phyloP scores from a whole-genome alignment of 2,329 filamentous ascomycete species.

The Rhexocercosporidium sp. region DNA sequence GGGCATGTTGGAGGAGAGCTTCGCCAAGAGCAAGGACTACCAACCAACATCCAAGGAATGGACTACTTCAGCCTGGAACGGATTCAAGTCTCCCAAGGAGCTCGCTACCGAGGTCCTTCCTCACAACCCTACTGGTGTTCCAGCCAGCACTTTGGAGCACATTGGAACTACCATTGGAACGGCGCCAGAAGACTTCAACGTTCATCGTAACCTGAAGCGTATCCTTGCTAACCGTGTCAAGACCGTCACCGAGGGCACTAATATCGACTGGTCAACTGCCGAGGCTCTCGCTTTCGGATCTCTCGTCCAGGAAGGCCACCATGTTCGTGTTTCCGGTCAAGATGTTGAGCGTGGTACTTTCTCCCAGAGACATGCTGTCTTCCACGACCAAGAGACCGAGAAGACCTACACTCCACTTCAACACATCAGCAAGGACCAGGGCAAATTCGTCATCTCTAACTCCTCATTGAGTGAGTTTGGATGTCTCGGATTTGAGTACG shows the following conservation, averaged over 20 bases:
- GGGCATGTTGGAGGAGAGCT: conserved; percentile 98
- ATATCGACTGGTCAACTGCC: conserved; percentile 97
- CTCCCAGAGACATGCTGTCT: conserved; percentile 94
- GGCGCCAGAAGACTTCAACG: conserved; percentile 81
- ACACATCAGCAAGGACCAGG: conserved; percentile 88
- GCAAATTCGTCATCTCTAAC: conserved; percentile 95
- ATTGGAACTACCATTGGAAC: conserved; percentile 82
- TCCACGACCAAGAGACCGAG: conserved; percentile 97
- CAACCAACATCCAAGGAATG: conserved; percentile 96
- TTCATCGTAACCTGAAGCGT: conserved; percentile 96
- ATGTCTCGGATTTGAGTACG: conserved; percentile 95
- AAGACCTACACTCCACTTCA: conserved; percentile 91
- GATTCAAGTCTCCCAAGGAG: conserved; percentile 99
- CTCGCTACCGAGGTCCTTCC: conserved; percentile 92
- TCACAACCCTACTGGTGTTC: conserved; percentile 85
- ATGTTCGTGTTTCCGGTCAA: conserved; percentile 96
- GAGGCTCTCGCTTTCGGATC: conserved; percentile 95
- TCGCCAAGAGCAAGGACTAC: conserved; percentile 96
- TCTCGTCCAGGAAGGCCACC: conserved; percentile 89
- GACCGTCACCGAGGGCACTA: conserved; percentile 87
- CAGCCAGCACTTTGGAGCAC: conserved; percentile 73
- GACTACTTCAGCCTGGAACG: conserved; percentile 98
- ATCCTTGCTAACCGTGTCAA: conserved; percentile 90
- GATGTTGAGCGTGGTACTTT: conserved; percentile 99
- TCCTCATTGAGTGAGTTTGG: conserved; percentile 77